These are phyloP conservation scores for Skeletonema potamos DNA, from an alignment of 108 stramenopile species.

Conservation along the genomic window DNA sequence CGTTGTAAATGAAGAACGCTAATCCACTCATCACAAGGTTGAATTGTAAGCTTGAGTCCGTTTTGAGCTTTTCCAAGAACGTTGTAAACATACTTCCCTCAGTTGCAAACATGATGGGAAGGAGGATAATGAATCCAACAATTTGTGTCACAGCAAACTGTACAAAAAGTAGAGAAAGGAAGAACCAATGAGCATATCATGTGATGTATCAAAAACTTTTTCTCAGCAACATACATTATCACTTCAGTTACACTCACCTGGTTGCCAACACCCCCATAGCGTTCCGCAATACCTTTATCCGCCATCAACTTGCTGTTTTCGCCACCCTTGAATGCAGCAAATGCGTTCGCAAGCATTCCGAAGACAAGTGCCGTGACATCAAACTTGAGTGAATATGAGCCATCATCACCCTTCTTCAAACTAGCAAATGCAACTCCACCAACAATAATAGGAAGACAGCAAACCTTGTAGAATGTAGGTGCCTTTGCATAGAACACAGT, in stretches of 20 bases:
- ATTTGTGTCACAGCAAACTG: constrained; percentile 62
- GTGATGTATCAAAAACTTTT: not conserved
- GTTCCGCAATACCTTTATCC: constrained; percentile 46
- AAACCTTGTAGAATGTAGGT: constrained; percentile 47
- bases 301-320: constrained; percentile 58
- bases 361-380: constrained; percentile 54
- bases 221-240: not conserved
- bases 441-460: constrained; percentile 55
- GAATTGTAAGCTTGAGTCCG: constrained; percentile 48
- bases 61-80: constrained; percentile 47
- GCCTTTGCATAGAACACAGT: constrained; percentile 54
- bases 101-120: constrained; percentile 53
- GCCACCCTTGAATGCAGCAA: constrained; percentile 61
- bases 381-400: constrained; percentile 53
- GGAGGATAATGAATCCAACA: constrained; percentile 51
- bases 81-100: constrained; percentile 44
- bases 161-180: not conserved
- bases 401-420: constrained; percentile 50
- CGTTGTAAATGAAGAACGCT: constrained; percentile 62
- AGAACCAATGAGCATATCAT: not conserved
- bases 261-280: constrained; percentile 60
- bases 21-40: constrained; percentile 58
- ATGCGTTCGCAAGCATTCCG: constrained; percentile 56
- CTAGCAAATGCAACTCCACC: constrained; percentile 61
- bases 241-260: constrained; percentile 34